These are phyloP conservation scores for Rhizomucor pusillus DNA, from an alignment of 371 early-diverging fungal genomes.

Conservation along the genomic window DNA sequence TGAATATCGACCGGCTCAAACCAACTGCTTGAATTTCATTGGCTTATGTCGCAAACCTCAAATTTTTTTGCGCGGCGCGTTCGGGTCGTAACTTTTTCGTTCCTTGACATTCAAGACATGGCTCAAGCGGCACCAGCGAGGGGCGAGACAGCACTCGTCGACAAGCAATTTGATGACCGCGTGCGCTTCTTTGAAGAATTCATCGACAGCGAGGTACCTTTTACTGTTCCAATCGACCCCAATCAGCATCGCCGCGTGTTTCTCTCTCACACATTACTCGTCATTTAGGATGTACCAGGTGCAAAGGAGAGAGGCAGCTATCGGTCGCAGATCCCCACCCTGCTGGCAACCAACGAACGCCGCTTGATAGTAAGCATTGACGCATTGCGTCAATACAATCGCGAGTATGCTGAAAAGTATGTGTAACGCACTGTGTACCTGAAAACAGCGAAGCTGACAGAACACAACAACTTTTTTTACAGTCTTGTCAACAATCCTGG, in stretches of 20 bases:
- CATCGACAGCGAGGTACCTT: slow-evolving; percentile 25
- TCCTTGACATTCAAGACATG: slow-evolving; percentile 1
- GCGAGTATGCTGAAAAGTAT: slow-evolving; percentile 53
- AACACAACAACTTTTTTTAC: background rate
- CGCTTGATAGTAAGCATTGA: slow-evolving; percentile 89
- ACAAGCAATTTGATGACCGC: slow-evolving; percentile 24
- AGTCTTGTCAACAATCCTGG: slow-evolving; percentile 76
- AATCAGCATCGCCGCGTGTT: background rate
- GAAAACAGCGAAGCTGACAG: background rate
- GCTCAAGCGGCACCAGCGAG: background rate
- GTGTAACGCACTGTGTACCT: background rate
- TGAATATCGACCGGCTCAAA: too few relatives aligned
- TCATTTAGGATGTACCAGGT: slow-evolving; percentile 23
- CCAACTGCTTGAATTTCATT: too few relatives aligned
- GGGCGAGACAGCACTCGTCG: slow-evolving; percentile 8
- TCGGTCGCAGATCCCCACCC: slow-evolving; percentile 61
- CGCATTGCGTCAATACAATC: slow-evolving; percentile 77
- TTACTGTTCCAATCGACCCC: background rate
- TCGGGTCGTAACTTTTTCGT: too few relatives aligned
- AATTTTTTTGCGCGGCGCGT: too few relatives aligned
- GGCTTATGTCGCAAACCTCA: too few relatives aligned
- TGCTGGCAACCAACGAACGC: slow-evolving; percentile 62
- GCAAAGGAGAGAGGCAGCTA: slow-evolving; percentile 52
- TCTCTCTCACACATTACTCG: too few relatives aligned
- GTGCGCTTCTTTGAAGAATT: slow-evolving; percentile 25